Evolutionary conservation across 768 basidiomycete genomes (phyloP).

Genomic region (Trametopsis cervina): DNA sequence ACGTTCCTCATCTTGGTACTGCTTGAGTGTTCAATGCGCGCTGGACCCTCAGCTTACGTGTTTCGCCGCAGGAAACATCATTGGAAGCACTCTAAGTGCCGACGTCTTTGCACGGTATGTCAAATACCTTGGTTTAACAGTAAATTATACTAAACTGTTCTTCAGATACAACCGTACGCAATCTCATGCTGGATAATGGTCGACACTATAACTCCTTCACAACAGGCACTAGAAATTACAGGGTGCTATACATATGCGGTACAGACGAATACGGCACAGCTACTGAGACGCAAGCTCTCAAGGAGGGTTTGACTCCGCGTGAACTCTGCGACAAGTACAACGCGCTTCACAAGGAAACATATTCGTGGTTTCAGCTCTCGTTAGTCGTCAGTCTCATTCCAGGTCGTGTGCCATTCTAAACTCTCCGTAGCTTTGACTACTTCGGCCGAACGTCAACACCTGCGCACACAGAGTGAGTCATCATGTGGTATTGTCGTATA

Average conservation of each 20-base stretch:
- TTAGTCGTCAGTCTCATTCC: constrained; percentile 24
- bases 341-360: constrained; percentile 82
- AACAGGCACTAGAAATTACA: constrained; percentile 68
- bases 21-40: constrained; percentile 7
- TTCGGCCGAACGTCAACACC: constrained; percentile 94
- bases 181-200: no score
- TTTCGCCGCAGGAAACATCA: constrained; percentile 62
- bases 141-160: background rate
- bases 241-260: constrained; percentile 92
- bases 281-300: constrained; percentile 93
- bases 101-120: constrained; percentile 92
- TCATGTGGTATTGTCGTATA: background rate
- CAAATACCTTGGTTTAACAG: background rate
- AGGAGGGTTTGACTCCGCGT: constrained; percentile 73
- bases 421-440: constrained; percentile 72
- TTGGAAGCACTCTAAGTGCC: constrained; percentile 93
- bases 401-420: background rate
- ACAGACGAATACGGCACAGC: constrained; percentile 99
- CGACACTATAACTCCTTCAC: background rate
- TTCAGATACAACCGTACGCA: constrained; percentile 16
- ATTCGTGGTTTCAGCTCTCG: constrained; percentile 98
- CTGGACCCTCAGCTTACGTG: background rate
- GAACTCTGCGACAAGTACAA: constrained; percentile 91
- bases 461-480: constrained; percentile 74
- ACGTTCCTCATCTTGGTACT: constrained; percentile 89